Percentiles rank a stretch among this genome's conserved stretches.
Conservation (phyloP, 2,329 filamentous ascomycete species). For the Huntiella decipiens region DNA sequence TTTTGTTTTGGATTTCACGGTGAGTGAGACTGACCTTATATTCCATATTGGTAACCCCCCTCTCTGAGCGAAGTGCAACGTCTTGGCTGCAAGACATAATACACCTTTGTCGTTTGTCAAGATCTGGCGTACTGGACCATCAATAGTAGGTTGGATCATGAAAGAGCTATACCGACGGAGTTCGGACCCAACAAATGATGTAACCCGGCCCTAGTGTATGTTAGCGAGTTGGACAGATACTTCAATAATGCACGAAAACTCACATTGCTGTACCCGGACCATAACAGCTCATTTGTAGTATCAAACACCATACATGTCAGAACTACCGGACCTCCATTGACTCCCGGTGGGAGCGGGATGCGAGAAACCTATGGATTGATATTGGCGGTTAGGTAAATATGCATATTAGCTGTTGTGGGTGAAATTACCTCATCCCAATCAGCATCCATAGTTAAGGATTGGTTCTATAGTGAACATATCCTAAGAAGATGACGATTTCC, state of each 20-base stretch:
- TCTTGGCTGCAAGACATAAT: slow-evolving; percentile 62
- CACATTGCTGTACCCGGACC: slow-evolving; percentile 50
- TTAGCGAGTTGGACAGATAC: not conserved
- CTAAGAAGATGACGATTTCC: too few relatives aligned
- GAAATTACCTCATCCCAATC: slow-evolving; percentile 48
- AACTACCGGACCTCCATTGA: slow-evolving; percentile 49
- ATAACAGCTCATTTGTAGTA: slow-evolving; percentile 70
- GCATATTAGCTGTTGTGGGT: not conserved
- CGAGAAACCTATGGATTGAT: slow-evolving; percentile 45
- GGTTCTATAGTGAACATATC: too few relatives aligned
- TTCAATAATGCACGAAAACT: not conserved
- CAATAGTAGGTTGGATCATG: slow-evolving; percentile 51
- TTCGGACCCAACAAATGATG: slow-evolving; percentile 72
- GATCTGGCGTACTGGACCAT: slow-evolving; percentile 71
- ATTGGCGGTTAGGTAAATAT: not conserved
- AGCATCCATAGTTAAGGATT: slow-evolving; percentile 34
- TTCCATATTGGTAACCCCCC: slow-evolving; percentile 80
- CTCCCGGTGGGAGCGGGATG: slow-evolving; percentile 59
- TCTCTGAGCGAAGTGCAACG: slow-evolving; percentile 74
- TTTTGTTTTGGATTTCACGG: not conserved
- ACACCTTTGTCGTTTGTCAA: slow-evolving; percentile 83
- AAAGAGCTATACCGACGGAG: slow-evolving; percentile 83
- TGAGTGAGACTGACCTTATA: slow-evolving; percentile 36
- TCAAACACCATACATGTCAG: slow-evolving; percentile 79
- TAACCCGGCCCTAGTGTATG: slow-evolving; percentile 55